Evolutionary conservation across 108 stramenopile species (phyloP), one percentile per base, ranked within the genome.

Genomic region (Nitzschia sp.): DNA sequence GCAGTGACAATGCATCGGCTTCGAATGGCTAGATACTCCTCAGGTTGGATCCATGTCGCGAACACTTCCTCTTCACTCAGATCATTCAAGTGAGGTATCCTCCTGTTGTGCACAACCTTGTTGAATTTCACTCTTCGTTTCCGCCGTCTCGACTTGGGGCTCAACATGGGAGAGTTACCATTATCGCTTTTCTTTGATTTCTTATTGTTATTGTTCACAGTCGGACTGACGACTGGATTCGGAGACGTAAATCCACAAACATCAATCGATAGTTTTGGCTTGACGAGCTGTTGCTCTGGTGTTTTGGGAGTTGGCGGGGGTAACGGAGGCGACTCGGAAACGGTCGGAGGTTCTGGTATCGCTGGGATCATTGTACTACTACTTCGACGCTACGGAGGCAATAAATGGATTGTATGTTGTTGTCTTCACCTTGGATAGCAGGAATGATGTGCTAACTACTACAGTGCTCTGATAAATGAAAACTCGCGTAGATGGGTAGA

Each of bases 1-100:
- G 57, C 54, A 5, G 67, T 68, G 0, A 55, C 38, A 4, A 68
- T 48, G 36, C 67, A 68, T 11, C 55, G 23, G 18, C 26, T 15
- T 11, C 56, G 33, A 36, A 68, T 57, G 4, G 55, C 55, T 26
- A 57, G 24, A 57, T 68, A 68, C 13, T 68, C 67, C 29, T 68
- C 67, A 28, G 67, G 67, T 32, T 55, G 56, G 18, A 68, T 68
- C 67, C 67, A 68, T 0, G 55, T 68, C 17, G 55, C 38, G 0
- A 29, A 0, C 3, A 45, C 36, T 34, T 57, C 33, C 34, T 46
- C 26, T 3, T 56, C 30, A 21, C 34, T 29, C 35, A 68, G 18
- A 27, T 68, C 47, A 26, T 68, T 68, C 36, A 68, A 26, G 35
- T 68, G 67, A 23, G 67, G 67, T 15, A 68, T 68, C 21, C 67